phyloP scores from a whole-genome alignment of 495 filamentous ascomycete genomes.

The Hypoxylon fuscum region DNA sequence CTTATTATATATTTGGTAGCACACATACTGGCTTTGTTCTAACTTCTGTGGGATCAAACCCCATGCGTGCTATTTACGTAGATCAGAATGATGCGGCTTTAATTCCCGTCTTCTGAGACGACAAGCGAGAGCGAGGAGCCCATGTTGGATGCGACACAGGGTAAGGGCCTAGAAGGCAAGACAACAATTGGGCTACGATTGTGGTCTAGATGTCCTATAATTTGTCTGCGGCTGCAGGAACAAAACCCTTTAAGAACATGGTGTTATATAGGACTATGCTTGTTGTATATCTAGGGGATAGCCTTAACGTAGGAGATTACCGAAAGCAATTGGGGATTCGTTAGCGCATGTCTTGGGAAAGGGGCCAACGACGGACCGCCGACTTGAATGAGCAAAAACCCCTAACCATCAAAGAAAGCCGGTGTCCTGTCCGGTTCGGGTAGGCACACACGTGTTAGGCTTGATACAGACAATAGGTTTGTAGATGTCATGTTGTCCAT shows the following conservation, averaged over 20 bases:
- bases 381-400: constrained; percentile 16
- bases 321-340: constrained; percentile 18
- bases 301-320: constrained; percentile 25
- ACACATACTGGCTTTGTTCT: constrained; percentile 28
- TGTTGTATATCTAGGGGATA: constrained; percentile 1
- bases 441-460: constrained; percentile 22
- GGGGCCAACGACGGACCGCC: constrained; percentile 9
- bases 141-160: constrained; percentile 23
- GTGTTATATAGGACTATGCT: constrained; percentile 23
- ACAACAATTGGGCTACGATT: constrained; percentile 12
- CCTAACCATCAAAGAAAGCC: constrained; percentile 8
- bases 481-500: constrained; percentile 23
- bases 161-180: constrained; percentile 11
- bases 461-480: constrained; percentile 21
- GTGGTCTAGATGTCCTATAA: constrained; percentile 6
- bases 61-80: constrained; percentile 15
- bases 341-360: constrained; percentile 11
- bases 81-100: constrained; percentile 10
- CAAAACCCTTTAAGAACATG: constrained; percentile 12
- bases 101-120: constrained; percentile 28
- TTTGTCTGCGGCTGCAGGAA: constrained; percentile 27
- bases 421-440: constrained; percentile 15
- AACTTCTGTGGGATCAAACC: constrained; percentile 36
- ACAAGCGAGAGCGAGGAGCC: constrained; percentile 15
- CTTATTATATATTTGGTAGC: constrained; percentile 9